Base-by-base conservation (phyloP, 768 basidiomycete species). In the Tylopilus intermedius region DNA sequence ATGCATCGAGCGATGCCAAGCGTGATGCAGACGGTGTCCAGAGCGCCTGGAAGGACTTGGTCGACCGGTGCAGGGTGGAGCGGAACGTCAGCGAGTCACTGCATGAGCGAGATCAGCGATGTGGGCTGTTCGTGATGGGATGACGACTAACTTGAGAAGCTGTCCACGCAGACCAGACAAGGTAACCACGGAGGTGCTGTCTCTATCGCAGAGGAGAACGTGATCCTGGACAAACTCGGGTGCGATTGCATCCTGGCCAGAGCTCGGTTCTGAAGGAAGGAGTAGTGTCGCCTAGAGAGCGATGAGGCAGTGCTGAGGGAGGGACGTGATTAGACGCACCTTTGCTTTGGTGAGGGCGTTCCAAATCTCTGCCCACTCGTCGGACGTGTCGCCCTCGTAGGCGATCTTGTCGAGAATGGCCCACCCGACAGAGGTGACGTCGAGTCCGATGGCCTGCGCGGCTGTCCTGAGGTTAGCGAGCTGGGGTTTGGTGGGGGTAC, bases 201-300 rank as follows among this genome's bases (percentile, higher is more conserved):
- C 72, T 41, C 61, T 64, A 47, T 88, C 82, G 59, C 77, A 83
- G 30, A 92, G 75, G 29, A 82, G 72, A 51, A 95, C 68, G 65
- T 99, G 95, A 62, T 96, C 93, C 63, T 81, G 83, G 29, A 96
- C 72, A 51, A 94, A 83, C 3, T 91, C 86, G 0, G 82, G 70
- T 0, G 86, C 87, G 47, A 92, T 76, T 45, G 74, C 74, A 15
- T 81, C 78, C 18, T 78, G 73, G 13, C 75, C 66, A 3, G 79
- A 72, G 6, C 72, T 64, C 42, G 78, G 74, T 46, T 89, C 86
- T 2, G 81, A 66, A 1, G 94, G 94, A 1, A 97, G 75, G 14
- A 97, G 72, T 10, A 99, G 64, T 0, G 88, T 85, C 3, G 88
- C 86, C 92, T 95, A 62, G 2, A 55, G 26, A 30, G 32, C 15